Percentiles rank a stretch among this genome's conserved stretches.
Conservation (phyloP, 176 grass and related monocot genomes). For the bread wheat (Triticum aestivum) region DNA sequence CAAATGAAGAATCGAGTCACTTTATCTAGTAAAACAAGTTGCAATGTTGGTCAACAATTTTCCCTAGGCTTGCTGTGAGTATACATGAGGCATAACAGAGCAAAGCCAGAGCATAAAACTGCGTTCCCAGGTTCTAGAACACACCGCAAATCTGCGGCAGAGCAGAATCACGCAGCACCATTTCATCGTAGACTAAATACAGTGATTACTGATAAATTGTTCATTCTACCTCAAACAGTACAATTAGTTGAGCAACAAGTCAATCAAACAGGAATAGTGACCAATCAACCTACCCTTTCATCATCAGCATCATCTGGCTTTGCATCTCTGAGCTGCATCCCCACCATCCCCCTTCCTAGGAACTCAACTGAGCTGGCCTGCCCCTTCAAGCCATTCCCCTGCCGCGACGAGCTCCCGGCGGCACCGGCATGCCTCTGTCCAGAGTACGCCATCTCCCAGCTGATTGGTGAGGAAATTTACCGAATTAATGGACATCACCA, state of each 20-base stretch:
- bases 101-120: constrained; percentile 6
- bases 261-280: constrained; percentile 20
- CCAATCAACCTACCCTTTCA: constrained; percentile 54
- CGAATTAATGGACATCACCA: neutral
- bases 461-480: neutral
- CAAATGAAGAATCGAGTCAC: constrained; percentile 25
- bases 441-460: constrained; percentile 49
- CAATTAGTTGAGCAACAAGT: neutral
- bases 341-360: constrained; percentile 80
- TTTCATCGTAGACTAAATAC: neutral
- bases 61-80: neutral
- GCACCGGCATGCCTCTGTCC: constrained; percentile 49
- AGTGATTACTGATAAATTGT: neutral
- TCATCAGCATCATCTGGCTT: constrained; percentile 59
- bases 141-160: neutral
- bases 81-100: neutral
- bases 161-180: neutral
- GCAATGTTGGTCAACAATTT: neutral
- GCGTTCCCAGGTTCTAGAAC: neutral
- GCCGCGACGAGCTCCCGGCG: constrained; percentile 62
- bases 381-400: constrained; percentile 53
- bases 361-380: constrained; percentile 62
- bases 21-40: constrained; percentile 19
- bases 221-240: neutral
- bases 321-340: constrained; percentile 71